These are phyloP conservation scores for Melampsora larici-populina DNA, from an alignment of 1,284 basidiomycete genomes.

Conservation along the genomic window DNA sequence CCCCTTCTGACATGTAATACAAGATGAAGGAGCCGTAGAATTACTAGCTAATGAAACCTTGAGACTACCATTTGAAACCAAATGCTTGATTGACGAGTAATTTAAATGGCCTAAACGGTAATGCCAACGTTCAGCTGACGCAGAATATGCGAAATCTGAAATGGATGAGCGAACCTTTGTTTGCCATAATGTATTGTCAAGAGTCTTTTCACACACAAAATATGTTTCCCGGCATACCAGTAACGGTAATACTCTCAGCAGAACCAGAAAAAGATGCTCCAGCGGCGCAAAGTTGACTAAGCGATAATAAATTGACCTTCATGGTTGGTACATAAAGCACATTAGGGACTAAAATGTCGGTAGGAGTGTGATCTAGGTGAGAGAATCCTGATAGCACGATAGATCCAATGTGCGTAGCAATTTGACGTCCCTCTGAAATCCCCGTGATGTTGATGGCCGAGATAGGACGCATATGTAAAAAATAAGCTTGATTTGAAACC, in stretches of 20 bases:
- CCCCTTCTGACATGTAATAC: background rate
- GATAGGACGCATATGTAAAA: background rate
- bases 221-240: background rate
- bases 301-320: too few relatives aligned
- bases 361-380: background rate
- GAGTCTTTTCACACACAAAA: background rate
- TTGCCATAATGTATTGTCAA: background rate
- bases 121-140: background rate
- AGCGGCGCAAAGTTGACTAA: background rate
- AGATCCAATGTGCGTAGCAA: background rate
- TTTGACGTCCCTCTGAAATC: background rate
- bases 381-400: background rate
- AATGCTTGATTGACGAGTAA: background rate
- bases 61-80: background rate
- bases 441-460: background rate
- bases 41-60: background rate
- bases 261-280: background rate
- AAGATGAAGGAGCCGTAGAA: background rate
- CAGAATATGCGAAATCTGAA: background rate
- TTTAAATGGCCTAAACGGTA: background rate
- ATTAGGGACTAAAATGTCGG: background rate
- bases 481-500: background rate
- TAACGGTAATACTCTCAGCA: background rate
- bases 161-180: background rate
- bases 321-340: background rate